Conservation (phyloP, 805 yeast species). For the Candida anglica region DNA sequence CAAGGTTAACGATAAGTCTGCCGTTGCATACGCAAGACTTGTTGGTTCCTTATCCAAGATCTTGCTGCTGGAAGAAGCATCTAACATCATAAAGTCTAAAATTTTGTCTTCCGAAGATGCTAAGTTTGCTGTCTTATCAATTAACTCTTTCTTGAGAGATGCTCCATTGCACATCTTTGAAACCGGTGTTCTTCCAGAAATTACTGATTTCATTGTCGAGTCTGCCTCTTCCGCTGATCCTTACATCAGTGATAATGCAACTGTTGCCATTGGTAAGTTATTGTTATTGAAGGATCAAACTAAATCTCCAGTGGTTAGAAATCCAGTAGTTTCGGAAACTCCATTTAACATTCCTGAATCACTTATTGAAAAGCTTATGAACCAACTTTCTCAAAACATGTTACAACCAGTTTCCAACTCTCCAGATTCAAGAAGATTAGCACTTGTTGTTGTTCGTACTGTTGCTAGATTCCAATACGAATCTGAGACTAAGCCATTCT, state of each 20-base stretch:
- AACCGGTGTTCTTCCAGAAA: slow-evolving; percentile 46
- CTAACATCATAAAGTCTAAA: slow-evolving; percentile 53
- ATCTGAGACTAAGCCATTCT: slow-evolving; percentile 46
- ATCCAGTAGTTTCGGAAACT: slow-evolving; percentile 6
- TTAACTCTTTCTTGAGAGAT: slow-evolving; percentile 77
- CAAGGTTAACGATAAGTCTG: slow-evolving; percentile 50
- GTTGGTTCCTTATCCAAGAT: slow-evolving; percentile 74
- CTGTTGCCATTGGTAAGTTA: slow-evolving; percentile 78
- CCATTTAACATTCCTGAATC: slow-evolving; percentile 41
- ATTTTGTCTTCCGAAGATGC: slow-evolving; percentile 50
- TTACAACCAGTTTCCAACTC: slow-evolving; percentile 58
- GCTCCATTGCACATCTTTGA: slow-evolving; percentile 63
- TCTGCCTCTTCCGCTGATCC: slow-evolving; percentile 41
- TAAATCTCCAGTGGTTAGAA: slow-evolving; percentile 18
- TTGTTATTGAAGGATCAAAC: slow-evolving; percentile 48
- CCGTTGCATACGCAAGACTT: slow-evolving; percentile 72
- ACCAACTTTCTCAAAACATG: slow-evolving; percentile 46
- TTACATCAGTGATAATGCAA: slow-evolving; percentile 69
- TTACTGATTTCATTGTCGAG: slow-evolving; percentile 44
- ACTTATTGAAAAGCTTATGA: slow-evolving; percentile 38
- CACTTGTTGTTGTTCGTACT: slow-evolving; percentile 74
- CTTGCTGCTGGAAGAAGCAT: slow-evolving; percentile 61
- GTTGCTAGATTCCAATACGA: slow-evolving; percentile 59
- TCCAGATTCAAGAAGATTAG: slow-evolving; percentile 71
- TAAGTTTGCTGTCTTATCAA: slow-evolving; percentile 61